Evolutionary conservation across 2,329 filamentous ascomycete genomes (phyloP).

Genomic region (Aplosporella prunicola): DNA sequence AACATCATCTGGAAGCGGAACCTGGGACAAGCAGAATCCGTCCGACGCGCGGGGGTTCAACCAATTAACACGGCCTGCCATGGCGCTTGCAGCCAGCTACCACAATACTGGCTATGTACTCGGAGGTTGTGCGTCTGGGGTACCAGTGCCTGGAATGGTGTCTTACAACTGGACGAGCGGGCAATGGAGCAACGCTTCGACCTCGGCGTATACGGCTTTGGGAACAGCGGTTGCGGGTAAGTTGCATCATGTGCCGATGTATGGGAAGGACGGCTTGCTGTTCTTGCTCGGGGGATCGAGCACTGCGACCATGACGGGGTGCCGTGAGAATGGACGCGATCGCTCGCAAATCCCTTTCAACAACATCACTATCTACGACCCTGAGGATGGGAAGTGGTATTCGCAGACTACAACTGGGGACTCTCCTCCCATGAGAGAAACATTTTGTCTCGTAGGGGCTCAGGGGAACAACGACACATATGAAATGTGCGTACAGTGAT

Average conservation of each 20-base stretch:
- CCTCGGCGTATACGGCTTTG: not conserved
- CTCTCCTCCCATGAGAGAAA: not conserved
- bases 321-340: not conserved
- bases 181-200: not conserved
- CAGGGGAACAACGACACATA: not conserved
- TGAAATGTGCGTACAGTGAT: not conserved
- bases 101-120: not conserved
- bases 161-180: not conserved
- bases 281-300: not conserved
- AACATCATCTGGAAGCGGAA: not conserved
- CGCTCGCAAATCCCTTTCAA: not conserved
- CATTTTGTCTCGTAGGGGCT: slow-evolving; percentile 1
- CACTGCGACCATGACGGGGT: not conserved
- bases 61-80: not conserved
- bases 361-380: not conserved
- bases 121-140: not conserved
- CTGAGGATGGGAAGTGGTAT: not conserved
- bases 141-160: not conserved
- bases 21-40: not conserved
- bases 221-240: not conserved
- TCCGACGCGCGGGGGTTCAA: slow-evolving; percentile 3
- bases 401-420: not conserved
- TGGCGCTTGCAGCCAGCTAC: not conserved
- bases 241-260: not conserved
- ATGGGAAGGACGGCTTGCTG: not conserved